phyloP scores from a whole-genome alignment of 1,139 yeast species.

The Blastobotrys aristatus region DNA sequence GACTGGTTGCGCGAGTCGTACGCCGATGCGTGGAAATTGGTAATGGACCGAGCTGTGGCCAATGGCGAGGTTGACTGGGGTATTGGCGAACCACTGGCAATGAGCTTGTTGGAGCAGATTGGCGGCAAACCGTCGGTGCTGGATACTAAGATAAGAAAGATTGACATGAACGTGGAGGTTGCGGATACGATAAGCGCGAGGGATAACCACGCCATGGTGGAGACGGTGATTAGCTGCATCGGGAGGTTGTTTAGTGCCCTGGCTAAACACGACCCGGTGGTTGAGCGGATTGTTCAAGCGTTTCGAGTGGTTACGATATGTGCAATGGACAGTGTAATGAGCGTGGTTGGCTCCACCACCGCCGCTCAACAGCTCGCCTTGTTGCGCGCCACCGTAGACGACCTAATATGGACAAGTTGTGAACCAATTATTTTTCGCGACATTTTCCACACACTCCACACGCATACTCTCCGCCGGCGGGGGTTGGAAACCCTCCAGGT shows the following conservation, averaged over 20 bases:
- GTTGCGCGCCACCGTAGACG: neutral
- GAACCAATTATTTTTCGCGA: neutral
- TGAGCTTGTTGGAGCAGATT: neutral
- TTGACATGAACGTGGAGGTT: neutral
- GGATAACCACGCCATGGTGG: neutral
- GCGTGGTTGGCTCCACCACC: neutral
- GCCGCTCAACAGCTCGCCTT: neutral
- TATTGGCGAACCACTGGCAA: neutral
- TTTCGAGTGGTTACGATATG: neutral
- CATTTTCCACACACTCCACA: neutral
- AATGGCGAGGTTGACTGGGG: neutral
- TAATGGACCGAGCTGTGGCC: neutral
- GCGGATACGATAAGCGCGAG: neutral
- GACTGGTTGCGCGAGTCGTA: slow-evolving; percentile 12
- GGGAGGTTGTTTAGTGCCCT: neutral
- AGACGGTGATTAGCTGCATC: neutral
- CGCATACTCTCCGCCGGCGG: neutral
- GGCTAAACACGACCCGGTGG: neutral
- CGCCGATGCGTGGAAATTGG: slow-evolving; percentile 11
- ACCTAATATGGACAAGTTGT: neutral
- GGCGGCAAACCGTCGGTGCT: neutral
- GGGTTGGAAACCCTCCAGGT: neutral
- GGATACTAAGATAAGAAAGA: neutral
- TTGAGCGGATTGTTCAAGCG: neutral
- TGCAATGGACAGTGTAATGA: slow-evolving; percentile 2